A percentile compares a stretch with the other conserved stretches of the same genome.
These are phyloP conservation scores for Hortaea werneckii DNA, from an alignment of 2,329 filamentous ascomycete genomes.

Conservation along the genomic window DNA sequence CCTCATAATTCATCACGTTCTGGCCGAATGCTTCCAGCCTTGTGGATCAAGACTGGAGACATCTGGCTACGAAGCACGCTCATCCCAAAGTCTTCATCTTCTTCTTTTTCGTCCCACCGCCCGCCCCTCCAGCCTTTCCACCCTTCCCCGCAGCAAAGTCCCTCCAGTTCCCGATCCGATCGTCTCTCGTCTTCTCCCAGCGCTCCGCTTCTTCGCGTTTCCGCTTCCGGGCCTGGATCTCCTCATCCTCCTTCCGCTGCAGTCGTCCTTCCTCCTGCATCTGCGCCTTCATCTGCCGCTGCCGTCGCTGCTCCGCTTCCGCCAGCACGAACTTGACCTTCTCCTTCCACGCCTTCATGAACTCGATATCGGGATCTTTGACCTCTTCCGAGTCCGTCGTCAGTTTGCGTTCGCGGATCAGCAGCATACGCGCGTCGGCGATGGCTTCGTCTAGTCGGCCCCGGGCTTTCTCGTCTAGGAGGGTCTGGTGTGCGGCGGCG, in stretches of 20 bases:
- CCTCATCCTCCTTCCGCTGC: conserved; percentile 76
- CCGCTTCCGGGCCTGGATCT: conserved; percentile 53
- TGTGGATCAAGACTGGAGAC: too few relatives aligned
- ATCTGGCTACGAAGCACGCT: conserved; percentile 5
- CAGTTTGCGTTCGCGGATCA: conserved; percentile 91
- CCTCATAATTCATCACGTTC: too few relatives aligned
- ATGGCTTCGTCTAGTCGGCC: conserved; percentile 85
- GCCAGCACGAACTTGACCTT: conserved; percentile 85
- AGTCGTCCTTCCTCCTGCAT: conserved; percentile 94
- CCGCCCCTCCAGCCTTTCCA: conserved; percentile 23
- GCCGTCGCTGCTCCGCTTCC: conserved; percentile 78
- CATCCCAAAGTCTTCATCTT: conserved; percentile 45
- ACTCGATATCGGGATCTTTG: conserved; percentile 60
- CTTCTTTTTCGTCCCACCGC: conserved; percentile 31
- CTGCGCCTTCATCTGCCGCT: conserved; percentile 81
- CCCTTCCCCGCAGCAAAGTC: conserved; percentile 62
- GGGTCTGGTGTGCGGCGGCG: conserved; percentile 83
- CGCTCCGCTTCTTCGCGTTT: conserved; percentile 82
- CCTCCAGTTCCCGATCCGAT: conserved; percentile 88
- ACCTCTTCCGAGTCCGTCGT: conserved; percentile 80
- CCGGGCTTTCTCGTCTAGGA: conserved; percentile 91
- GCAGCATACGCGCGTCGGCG: conserved; percentile 84
- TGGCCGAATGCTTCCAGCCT: too few relatives aligned
- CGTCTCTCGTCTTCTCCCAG: conserved; percentile 87
- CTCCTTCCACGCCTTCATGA: conserved; percentile 76